Base-by-base conservation (phyloP, 2,329 filamentous ascomycete genomes). In the Truncatella angustata region DNA sequence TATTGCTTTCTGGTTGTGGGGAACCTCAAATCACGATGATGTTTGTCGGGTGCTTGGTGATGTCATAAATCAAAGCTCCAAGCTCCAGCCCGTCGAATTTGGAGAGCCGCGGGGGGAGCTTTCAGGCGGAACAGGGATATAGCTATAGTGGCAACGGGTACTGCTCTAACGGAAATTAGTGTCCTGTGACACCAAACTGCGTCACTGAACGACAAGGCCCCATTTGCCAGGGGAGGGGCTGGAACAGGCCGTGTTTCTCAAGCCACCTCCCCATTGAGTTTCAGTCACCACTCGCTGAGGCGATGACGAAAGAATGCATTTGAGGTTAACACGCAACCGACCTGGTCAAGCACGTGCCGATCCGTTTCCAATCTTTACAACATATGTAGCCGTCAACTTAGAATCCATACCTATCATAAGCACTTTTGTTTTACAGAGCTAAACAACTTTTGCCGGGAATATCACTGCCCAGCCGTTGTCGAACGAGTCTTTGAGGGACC, bases 11-110 rank as follows among this genome's bases (percentile, higher is more conserved):
- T 39, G 20, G 18, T 26, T 49, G 46, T 36, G 46, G 46, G 32
- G 46, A 36, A 47, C 20, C 16, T 18, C 44, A 18, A 34, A 49
- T 39, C 35, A 26, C 32, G 32, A 49, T 49, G 46, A 49, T 49
- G 46, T 36, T 14, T 18, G 21, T 14, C 9, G 18, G 21, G n/a
- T 12, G 46, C 46, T 34, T 49, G 14, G 46, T 49, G 46, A 49
- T 49, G 46, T 49, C 46, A 49, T 49, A 37, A 32, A 32, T n/a
- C n/a, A 20, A 20, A 36, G 14, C 11, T 20, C 30, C 7, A 34
- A 46, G 43, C 43, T 46, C 44, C 44, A 28, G 24, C 40, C 40
- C 40, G 40, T 44, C 10, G 40, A 21, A 32, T 44, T 7, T 44
- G 20, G 40, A 14, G 16, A 44, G 40, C 14, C 23, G 40, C 40